These are phyloP conservation scores for Euphorbia peplus DNA, from an alignment of 345 rosid genomes.

Conservation along the genomic window DNA sequence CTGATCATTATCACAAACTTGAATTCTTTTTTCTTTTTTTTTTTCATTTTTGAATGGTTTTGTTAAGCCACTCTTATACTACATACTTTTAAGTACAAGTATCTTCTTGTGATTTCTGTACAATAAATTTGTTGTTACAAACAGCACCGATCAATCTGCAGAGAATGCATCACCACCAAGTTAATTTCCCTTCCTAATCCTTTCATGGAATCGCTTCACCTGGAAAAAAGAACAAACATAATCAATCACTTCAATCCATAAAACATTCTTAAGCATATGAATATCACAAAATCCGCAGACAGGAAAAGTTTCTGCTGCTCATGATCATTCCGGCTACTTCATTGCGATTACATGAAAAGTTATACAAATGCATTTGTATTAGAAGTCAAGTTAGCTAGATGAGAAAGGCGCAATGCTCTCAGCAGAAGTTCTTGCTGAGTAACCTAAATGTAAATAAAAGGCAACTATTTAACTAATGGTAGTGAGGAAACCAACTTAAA, in stretches of 20 bases:
- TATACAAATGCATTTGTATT: too few relatives aligned
- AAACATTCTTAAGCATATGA: not conserved
- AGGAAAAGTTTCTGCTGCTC: not conserved
- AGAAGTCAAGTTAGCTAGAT: too few relatives aligned
- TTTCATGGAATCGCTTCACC: not conserved
- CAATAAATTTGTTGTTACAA: not conserved
- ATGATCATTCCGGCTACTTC: not conserved
- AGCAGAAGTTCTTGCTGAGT: too few relatives aligned
- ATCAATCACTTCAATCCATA: not conserved
- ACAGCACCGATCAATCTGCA: not conserved
- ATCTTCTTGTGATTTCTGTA: not conserved
- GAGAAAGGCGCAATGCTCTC: too few relatives aligned
- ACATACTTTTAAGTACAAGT: not conserved
- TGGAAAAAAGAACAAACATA: slow-evolving; percentile 5
- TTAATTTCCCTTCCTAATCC: not conserved
- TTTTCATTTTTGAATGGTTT: not conserved
- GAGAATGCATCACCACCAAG: not conserved
- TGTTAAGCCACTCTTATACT: not conserved
- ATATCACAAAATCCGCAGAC: not conserved
- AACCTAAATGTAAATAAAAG: not conserved
- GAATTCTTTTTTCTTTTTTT: not conserved
- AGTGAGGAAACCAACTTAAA: too few relatives aligned
- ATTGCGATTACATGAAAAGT: not conserved
- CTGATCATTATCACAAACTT: not conserved
- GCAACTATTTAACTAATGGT: not conserved